These are phyloP conservation scores for Aureobasidium namibiae DNA, from an alignment of 2,329 filamentous ascomycete species.

Conservation along the genomic window DNA sequence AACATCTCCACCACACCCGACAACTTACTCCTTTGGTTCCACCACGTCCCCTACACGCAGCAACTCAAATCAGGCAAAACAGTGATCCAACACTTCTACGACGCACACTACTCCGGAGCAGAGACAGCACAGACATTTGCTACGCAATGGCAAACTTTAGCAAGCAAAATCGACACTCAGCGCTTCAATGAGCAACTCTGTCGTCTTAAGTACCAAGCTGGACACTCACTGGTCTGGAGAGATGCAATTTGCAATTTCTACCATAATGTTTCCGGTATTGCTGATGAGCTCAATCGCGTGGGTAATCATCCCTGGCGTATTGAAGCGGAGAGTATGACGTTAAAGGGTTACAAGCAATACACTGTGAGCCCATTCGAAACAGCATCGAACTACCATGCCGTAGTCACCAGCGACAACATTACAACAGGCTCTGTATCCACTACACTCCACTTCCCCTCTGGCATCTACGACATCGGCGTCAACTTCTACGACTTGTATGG, in stretches of 20 bases:
- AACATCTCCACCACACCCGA: constrained; percentile 56
- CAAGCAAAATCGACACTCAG: constrained; percentile 50
- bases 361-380: constrained; percentile 51
- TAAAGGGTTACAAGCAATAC: constrained; percentile 50
- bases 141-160: constrained; percentile 45
- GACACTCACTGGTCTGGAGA: constrained; percentile 62
- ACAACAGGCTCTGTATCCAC: constrained; percentile 34
- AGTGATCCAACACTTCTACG: constrained; percentile 60
- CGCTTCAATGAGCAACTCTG: constrained; percentile 52
- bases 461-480: constrained; percentile 55
- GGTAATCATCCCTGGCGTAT: constrained; percentile 57
- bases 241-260: constrained; percentile 61
- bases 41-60: constrained; percentile 62
- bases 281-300: constrained; percentile 49
- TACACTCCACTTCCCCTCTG: constrained; percentile 40
- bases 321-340: constrained; percentile 58
- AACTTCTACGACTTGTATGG: constrained; percentile 58
- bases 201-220: constrained; percentile 57
- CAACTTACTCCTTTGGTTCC: constrained; percentile 63
- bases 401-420: constrained; percentile 48
- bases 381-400: constrained; percentile 47
- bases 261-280: constrained; percentile 51
- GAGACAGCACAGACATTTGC: constrained; percentile 53
- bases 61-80: constrained; percentile 55
- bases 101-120: constrained; percentile 53